phyloP scores from a whole-genome alignment of 2,329 filamentous ascomycete species.

The Colletotrichum euphorbiae region DNA sequence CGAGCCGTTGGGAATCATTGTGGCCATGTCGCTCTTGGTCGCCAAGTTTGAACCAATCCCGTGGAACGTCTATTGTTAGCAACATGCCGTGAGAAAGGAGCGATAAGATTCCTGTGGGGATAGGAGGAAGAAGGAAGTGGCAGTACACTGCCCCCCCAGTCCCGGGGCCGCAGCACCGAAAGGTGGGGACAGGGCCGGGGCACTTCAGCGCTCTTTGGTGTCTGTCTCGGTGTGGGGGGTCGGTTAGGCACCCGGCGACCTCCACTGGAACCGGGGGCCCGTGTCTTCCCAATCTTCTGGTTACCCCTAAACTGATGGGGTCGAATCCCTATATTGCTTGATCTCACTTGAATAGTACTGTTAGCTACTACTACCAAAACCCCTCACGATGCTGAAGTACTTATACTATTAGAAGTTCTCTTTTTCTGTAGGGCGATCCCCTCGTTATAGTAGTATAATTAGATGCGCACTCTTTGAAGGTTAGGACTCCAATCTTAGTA shows the following conservation, averaged over 20 bases:
- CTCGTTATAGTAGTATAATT: too few species aligned
- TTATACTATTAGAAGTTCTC: too few species aligned
- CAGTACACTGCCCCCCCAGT: neutral
- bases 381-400: too few species aligned
- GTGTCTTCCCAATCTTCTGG: neutral
- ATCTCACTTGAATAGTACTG: too few species aligned
- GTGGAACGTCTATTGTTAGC: conserved; percentile 16
- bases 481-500: too few species aligned
- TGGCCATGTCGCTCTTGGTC: neutral
- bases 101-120: neutral
- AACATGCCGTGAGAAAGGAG: neutral
- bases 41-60: neutral
- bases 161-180: conserved; percentile 3
- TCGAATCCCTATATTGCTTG: too few species aligned
- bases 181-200: neutral
- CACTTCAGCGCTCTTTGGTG: too few species aligned
- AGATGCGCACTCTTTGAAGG: too few species aligned
- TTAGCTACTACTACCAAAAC: too few species aligned
- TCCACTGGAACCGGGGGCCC: neutral
- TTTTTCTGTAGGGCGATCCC: too few species aligned
- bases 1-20: neutral
- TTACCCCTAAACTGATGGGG: too few species aligned
- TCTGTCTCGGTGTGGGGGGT: neutral
- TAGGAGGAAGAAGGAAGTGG: conserved; percentile 22
- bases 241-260: conserved; percentile 13